Evolutionary conservation across 768 basidiomycete genomes (phyloP).

Genomic region (Clitopilus hobsonii): DNA sequence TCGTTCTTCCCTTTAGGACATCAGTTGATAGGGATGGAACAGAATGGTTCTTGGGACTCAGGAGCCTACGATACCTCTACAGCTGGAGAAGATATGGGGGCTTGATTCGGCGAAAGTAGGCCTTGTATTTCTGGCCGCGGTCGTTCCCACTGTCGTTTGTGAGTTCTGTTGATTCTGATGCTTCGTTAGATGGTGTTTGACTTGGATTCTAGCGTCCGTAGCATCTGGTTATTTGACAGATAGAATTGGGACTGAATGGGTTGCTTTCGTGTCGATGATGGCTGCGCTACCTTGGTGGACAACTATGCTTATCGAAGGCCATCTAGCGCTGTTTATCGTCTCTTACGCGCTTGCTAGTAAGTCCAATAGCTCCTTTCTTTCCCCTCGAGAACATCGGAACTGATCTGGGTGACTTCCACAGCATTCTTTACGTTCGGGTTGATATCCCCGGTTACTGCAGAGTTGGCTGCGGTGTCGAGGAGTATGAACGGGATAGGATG

Average conservation of each 20-base stretch:
- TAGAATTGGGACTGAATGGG: constrained; percentile 50
- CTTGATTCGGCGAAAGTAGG: constrained; percentile 51
- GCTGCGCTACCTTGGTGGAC: constrained; percentile 63
- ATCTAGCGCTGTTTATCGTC: constrained; percentile 44
- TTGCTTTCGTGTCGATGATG: constrained; percentile 41
- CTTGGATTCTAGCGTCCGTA: constrained; percentile 42
- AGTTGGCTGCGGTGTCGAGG: constrained; percentile 58
- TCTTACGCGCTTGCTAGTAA: constrained; percentile 52
- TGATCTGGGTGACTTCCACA: constrained; percentile 23
- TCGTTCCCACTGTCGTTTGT: constrained; percentile 66
- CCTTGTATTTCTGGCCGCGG: constrained; percentile 60
- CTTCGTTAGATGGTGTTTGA: background rate
- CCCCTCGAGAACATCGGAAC: background rate
- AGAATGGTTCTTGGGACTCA: constrained; percentile 45
- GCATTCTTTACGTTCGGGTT: constrained; percentile 60
- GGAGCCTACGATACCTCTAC: constrained; percentile 56
- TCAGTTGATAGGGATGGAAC: background rate
- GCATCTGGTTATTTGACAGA: constrained; percentile 58
- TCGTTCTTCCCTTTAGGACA: background rate
- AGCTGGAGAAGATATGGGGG: constrained; percentile 44
- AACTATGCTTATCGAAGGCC: constrained; percentile 40
- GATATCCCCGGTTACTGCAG: constrained; percentile 59
- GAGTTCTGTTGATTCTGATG: constrained; percentile 12
- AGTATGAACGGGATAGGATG: constrained; percentile 64
- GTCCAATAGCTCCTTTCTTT: constrained; percentile 9